These are phyloP conservation scores for Massarina eburnea DNA, from an alignment of 2,329 filamentous ascomycete genomes.

Conservation along the genomic window DNA sequence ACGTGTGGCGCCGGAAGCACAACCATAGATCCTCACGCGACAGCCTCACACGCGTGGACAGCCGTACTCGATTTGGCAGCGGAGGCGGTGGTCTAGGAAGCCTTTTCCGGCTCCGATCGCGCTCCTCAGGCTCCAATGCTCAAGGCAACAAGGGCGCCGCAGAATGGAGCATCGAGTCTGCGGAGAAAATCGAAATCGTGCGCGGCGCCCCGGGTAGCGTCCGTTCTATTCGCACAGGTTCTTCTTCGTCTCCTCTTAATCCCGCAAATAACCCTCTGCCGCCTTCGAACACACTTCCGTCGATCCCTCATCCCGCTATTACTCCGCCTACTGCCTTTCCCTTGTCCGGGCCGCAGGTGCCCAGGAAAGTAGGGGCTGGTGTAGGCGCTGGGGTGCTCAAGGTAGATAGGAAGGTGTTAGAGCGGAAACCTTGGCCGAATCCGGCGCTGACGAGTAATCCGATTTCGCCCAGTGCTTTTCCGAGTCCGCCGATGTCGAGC, in stretches of 20 bases:
- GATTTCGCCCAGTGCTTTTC: conserved; percentile 8
- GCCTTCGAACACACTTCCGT: neutral
- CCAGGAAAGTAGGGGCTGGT: neutral
- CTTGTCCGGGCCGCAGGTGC: neutral
- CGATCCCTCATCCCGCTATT: neutral
- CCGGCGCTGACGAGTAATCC: conserved; percentile 17
- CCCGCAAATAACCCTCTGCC: neutral
- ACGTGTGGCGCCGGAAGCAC: conserved; percentile 16
- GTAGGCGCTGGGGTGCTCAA: conserved; percentile 8
- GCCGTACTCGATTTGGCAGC: neutral
- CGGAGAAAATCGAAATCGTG: conserved; percentile 20
- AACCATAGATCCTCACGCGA: conserved; percentile 1
- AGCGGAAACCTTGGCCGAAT: conserved; percentile 5
- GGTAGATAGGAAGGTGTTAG: conserved; percentile 13
- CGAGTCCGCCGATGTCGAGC: conserved; percentile 2
- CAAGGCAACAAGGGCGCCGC: conserved; percentile 3
- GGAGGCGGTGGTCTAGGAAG: conserved; percentile 1
- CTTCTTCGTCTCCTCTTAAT: neutral
- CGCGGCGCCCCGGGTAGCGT: conserved; percentile 11
- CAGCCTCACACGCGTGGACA: neutral
- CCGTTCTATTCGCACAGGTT: conserved; percentile 7
- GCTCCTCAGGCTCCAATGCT: neutral
- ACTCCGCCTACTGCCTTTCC: neutral
- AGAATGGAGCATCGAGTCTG: conserved; percentile 24
- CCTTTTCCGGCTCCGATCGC: conserved; percentile 6